Conservation (phyloP, 768 basidiomycete genomes). For the Russula lepida region DNA sequence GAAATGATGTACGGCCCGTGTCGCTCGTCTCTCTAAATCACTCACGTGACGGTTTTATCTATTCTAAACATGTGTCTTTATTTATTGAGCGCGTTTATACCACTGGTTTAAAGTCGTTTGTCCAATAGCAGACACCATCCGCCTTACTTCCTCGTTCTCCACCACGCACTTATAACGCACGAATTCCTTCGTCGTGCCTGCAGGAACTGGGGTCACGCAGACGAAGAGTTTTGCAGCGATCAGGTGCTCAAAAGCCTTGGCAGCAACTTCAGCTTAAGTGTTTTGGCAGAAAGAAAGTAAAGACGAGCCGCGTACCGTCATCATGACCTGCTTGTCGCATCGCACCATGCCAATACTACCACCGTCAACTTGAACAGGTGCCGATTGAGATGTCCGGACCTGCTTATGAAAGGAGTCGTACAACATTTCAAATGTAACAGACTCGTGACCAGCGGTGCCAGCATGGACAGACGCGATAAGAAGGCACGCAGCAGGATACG, state of each 20-base stretch:
- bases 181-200: constrained; percentile 57
- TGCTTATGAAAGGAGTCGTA: constrained; percentile 71
- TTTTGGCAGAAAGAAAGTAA: background rate
- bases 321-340: constrained; percentile 54
- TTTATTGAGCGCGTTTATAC: constrained; percentile 51
- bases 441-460: constrained; percentile 63
- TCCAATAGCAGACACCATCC: constrained; percentile 53
- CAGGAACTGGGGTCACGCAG: constrained; percentile 39
- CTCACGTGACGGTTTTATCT: background rate
- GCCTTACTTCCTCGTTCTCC: constrained; percentile 57
- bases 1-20: background rate
- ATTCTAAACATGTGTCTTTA: constrained; percentile 20
- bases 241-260: constrained; percentile 72
- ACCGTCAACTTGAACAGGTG: constrained; percentile 69
- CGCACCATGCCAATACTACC: constrained; percentile 61
- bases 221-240: constrained; percentile 49
- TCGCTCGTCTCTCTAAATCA: background rate
- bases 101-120: constrained; percentile 72
- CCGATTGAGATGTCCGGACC: constrained; percentile 59
- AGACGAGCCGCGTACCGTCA: constrained; percentile 42
- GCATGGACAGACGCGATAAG: constrained; percentile 80
- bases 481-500: constrained; percentile 75
- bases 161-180: constrained; percentile 63
- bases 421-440: constrained; percentile 89
- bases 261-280: background rate